A percentile compares a stretch with the other conserved stretches of the same genome.
Evolutionary conservation across 768 basidiomycete genomes (phyloP).

Genomic region (Suillus lakei): DNA sequence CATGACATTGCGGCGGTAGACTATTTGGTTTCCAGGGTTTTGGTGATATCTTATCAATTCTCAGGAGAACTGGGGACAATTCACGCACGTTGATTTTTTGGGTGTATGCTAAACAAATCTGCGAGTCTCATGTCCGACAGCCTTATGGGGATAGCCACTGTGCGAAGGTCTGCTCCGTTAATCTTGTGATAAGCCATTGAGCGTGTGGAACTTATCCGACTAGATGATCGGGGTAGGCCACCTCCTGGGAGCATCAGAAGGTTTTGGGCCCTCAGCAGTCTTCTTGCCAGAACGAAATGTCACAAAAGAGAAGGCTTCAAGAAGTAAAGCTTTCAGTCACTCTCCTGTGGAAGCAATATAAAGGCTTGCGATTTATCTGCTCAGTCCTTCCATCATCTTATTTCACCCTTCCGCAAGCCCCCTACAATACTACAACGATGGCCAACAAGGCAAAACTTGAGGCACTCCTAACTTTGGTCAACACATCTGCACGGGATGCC

Average conservation of each 20-base stretch:
- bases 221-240: neutral
- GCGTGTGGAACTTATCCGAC: neutral
- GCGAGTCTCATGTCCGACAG: neutral
- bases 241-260: neutral
- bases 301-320: conserved; percentile 1
- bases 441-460: conserved; percentile 26
- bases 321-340: neutral
- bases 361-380: neutral
- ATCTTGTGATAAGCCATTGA: neutral
- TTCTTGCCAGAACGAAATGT: neutral
- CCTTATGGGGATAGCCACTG: neutral
- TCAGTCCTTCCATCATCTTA: neutral
- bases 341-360: conserved; percentile 1
- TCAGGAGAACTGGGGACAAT: neutral
- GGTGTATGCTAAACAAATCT: neutral
- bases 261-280: neutral
- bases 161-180: neutral
- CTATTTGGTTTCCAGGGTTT: neutral
- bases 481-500: conserved; percentile 34
- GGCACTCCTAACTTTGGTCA: conserved; percentile 35
- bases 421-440: neutral
- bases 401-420: neutral
- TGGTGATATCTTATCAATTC: neutral
- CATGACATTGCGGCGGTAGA: neutral
- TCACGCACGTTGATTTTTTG: neutral